Base-by-base conservation (phyloP, 2,329 filamentous ascomycete species). In the Magnaporthiopsis incrustans region DNA sequence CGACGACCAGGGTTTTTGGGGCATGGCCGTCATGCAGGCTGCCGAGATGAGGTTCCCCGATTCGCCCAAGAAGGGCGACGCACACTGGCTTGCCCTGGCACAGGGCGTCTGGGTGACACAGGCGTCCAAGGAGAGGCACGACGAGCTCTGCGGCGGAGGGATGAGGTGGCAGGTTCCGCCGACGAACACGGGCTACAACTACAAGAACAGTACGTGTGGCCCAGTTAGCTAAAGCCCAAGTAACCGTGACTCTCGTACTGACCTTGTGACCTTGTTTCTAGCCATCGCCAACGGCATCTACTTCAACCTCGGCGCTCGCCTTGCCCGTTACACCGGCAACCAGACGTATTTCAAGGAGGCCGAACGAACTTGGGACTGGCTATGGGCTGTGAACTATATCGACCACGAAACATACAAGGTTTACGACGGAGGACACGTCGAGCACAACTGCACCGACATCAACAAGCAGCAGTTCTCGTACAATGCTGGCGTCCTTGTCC, bases 151-250 rank as follows among this genome's bases (percentile, higher is more conserved):
- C 70, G 79, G 81, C 38, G 90, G 90, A 67, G 90, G 90, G 15
- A 71, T 93, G 68, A 81, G 89, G 70, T 92, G 89, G 89, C 90
- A 95, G 77, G 88, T 94, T 63, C 90, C 86, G 66, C 78, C 83
- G 1, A 86, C 87, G 67, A 92, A 93, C 71, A 81, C 78, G n/a
- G 91, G 91, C 15, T 94, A 90, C 74, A 82, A 88, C 71, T 92
- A 93, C 78, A 94, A 87, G 73, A 87, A 87, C 70, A 71, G 44
- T 62, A 25, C 6, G 60, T 62, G 8, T 38, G 22, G 7, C 27
- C 18, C 5, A 18, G 2, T 50, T 15, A 11, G 4, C 11, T 3
- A 1, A 14, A 30, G 4, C 18, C 27, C 4, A 26, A 15, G 18
- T 44, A 3, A 14, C 4, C 2, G 1, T 22, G 6, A 11, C 10